Base-by-base conservation (phyloP, 1,139 yeast genomes). In the Pichia norvegensis region DNA sequence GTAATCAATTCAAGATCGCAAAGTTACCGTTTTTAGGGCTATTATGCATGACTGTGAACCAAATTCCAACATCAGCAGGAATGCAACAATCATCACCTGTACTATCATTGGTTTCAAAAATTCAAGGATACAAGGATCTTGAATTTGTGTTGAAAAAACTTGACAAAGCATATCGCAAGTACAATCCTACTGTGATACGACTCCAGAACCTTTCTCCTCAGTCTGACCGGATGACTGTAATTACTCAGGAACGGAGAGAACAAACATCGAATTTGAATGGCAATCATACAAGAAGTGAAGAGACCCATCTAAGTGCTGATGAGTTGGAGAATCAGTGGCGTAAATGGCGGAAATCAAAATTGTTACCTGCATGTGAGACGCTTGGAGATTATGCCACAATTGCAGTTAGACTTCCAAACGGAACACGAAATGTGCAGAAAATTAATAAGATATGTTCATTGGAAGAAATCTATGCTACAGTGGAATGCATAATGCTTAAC, bases 11-110 rank as follows among this genome's bases (percentile, higher is more conserved):
- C 50, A 76, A 78, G 50, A 85, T 83, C 38, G 76, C 90, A 20
- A 76, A 78, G 52, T 82, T 83, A 58, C 98, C 98, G 11, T 85
- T 85, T 60, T 64, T 86, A 37, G 95, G 94, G 0, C 62, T 83
- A 10, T 56, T 83, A 45, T 81, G 78, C 56, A 70, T 75, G 63
- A 87, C 77, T 52, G 73, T 68, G 40, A 67, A 67, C 14, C 71
- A 75, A 21, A 74, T 70, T 17, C 79, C 81, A 66, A 75, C 85
- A 1, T 75, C 83, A 0, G 73, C 74, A 33, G 86, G 85, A 0
- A 73, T 79, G 0, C 68, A 69, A 9, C 71, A 73, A 43, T 67
- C 79, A 0, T 53, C 73, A 1, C 78, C 84, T 2, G 69, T 73
- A 29, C 71, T 85, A 59, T 75, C 86, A 11, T 67, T 84, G 41